Conservation (phyloP, 192 early-diverging fungal genomes). For the Podila clonocystis region DNA sequence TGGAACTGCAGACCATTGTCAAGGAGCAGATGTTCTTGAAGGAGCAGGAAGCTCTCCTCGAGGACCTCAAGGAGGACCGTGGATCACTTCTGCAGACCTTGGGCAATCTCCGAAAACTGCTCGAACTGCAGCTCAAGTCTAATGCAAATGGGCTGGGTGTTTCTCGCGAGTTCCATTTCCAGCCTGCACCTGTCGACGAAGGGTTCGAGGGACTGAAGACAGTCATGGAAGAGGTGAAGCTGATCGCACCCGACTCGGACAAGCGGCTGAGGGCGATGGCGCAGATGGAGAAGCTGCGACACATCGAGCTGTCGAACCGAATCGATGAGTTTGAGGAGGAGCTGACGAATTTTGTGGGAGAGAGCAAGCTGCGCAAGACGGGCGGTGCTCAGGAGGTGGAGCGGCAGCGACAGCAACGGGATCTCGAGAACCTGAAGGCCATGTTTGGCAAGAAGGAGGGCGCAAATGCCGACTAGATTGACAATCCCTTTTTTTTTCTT, state of each 20-base stretch:
- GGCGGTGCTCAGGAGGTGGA: slow-evolving; percentile 81
- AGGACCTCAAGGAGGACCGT: slow-evolving; percentile 73
- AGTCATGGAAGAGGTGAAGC: slow-evolving; percentile 73
- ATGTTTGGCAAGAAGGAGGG: slow-evolving; percentile 47
- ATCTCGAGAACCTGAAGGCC: slow-evolving; percentile 67
- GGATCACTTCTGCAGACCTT: slow-evolving; percentile 67
- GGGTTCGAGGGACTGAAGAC: slow-evolving; percentile 71
- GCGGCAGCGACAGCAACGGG: slow-evolving; percentile 72
- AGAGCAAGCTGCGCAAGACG: slow-evolving; percentile 75
- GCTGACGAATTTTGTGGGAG: slow-evolving; percentile 69
- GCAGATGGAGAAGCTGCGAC: slow-evolving; percentile 70
- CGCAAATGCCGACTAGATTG: not conserved
- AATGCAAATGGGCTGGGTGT: slow-evolving; percentile 4
- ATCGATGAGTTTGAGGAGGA: slow-evolving; percentile 86
- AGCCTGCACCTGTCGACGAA: slow-evolving; percentile 58
- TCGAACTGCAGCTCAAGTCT: slow-evolving; percentile 60
- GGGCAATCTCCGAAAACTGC: slow-evolving; percentile 69
- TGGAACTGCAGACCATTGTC: slow-evolving; percentile 83
- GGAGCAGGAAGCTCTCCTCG: slow-evolving; percentile 77
- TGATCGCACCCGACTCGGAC: slow-evolving; percentile 73
- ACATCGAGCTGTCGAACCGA: slow-evolving; percentile 70
- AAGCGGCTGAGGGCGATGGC: slow-evolving; percentile 74
- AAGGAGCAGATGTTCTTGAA: slow-evolving; percentile 84
- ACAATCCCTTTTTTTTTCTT: too few species aligned
- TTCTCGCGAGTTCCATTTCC: slow-evolving; percentile 66